Conservation (phyloP, 2,329 filamentous ascomycete species). For the Pseudopithomyces chartarum region DNA sequence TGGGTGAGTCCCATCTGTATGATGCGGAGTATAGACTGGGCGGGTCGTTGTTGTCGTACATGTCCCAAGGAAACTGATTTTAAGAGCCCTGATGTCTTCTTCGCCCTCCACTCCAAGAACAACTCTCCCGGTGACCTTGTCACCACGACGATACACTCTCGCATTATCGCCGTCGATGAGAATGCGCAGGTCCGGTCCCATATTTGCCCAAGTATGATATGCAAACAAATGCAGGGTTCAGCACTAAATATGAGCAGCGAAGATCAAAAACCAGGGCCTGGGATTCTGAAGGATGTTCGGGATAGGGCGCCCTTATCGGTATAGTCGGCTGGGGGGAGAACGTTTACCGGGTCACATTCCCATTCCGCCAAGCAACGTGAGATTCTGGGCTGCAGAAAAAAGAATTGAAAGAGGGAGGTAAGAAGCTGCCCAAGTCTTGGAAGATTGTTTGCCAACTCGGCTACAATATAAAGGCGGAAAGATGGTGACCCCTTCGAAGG, state of each 20-base stretch:
- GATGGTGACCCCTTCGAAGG: not conserved
- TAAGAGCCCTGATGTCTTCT: slow-evolving; percentile 33
- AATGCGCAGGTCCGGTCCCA: slow-evolving; percentile 35
- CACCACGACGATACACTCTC: slow-evolving; percentile 35
- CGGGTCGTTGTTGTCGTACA: slow-evolving; percentile 40
- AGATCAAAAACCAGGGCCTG: slow-evolving; percentile 8
- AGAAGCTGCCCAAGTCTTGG: slow-evolving; percentile 20
- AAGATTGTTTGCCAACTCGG: slow-evolving; percentile 19
- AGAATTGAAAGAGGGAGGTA: slow-evolving; percentile 28
- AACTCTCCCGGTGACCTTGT: slow-evolving; percentile 41
- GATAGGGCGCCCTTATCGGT: slow-evolving; percentile 35
- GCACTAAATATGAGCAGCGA: slow-evolving; percentile 23
- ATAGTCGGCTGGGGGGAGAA: slow-evolving; percentile 31
- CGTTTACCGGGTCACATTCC: slow-evolving; percentile 32
- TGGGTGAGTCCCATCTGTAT: slow-evolving; percentile 15
- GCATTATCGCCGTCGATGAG: slow-evolving; percentile 37
- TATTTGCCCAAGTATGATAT: slow-evolving; percentile 20
- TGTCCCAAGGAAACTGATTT: slow-evolving; percentile 35
- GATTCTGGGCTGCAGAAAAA: slow-evolving; percentile 34
- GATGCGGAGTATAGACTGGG: slow-evolving; percentile 25
- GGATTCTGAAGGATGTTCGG: not conserved
- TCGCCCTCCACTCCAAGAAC: slow-evolving; percentile 33
- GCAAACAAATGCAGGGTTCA: slow-evolving; percentile 35
- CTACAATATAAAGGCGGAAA: not conserved
- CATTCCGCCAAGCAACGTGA: slow-evolving; percentile 34